Evolutionary conservation across 1,284 basidiomycete species (phyloP).

Genomic region (Wolfiporia cocos): DNA sequence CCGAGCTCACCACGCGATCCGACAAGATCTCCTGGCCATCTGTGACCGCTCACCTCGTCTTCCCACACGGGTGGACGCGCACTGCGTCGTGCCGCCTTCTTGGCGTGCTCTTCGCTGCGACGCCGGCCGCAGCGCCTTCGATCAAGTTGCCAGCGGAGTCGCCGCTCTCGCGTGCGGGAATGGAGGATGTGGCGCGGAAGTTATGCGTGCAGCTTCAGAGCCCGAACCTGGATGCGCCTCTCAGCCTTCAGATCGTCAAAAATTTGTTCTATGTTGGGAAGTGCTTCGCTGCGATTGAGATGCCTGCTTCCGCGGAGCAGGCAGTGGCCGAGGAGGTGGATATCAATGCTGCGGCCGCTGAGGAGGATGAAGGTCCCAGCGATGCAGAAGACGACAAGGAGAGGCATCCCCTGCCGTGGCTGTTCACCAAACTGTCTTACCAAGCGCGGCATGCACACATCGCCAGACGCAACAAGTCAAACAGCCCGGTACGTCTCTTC

Average conservation of each 20-base stretch:
- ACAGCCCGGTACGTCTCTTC: conserved; percentile 38
- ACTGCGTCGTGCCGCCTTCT: conserved; percentile 76
- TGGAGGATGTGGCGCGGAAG: conserved; percentile 74
- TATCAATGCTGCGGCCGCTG: conserved; percentile 11
- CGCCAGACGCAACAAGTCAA: conserved; percentile 49
- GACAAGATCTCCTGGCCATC: conserved; percentile 56
- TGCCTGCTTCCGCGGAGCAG: conserved; percentile 9
- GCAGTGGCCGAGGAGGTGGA: conserved; percentile 15
- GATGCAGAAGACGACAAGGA: conserved; percentile 28
- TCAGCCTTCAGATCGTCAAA: conserved; percentile 88
- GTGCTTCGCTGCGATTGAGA: conserved; percentile 57
- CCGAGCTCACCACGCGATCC: conserved; percentile 36
- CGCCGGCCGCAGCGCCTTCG: conserved; percentile 35
- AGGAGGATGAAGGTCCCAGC: conserved; percentile 26
- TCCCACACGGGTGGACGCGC: conserved; percentile 94
- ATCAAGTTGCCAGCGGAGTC: conserved; percentile 31
- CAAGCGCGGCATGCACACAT: conserved; percentile 76
- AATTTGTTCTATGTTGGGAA: conserved; percentile 91
- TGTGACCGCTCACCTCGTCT: conserved; percentile 69
- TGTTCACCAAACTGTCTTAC: conserved; percentile 92
- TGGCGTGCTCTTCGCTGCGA: conserved; percentile 60
- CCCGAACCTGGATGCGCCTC: conserved; percentile 68
- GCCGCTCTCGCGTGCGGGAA: conserved; percentile 45
- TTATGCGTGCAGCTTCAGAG: conserved; percentile 81
- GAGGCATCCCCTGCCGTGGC: conserved; percentile 76